phyloP scores from a whole-genome alignment of 441 rosid species.

The Omphalea diandra region DNA sequence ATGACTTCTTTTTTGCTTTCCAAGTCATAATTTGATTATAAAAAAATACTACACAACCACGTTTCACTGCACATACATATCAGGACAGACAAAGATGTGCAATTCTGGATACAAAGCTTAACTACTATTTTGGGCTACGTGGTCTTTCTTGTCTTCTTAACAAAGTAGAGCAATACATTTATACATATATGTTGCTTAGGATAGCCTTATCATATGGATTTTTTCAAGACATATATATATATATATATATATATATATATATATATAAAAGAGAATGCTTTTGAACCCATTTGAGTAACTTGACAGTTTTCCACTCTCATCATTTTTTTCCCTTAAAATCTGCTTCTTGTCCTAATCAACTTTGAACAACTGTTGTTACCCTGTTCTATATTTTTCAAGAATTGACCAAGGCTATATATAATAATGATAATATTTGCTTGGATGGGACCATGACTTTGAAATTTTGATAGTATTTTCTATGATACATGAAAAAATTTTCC shows the following conservation, averaged over 20 bases:
- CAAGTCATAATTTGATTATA: slow-evolving; percentile 24
- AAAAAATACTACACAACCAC: neutral
- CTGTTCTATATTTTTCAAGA: neutral
- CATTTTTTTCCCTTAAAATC: slow-evolving; percentile 26
- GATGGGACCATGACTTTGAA: slow-evolving; percentile 27
- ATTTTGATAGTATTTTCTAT: slow-evolving; percentile 1
- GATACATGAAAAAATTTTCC: slow-evolving; percentile 16
- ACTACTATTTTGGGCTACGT: slow-evolving; percentile 32
- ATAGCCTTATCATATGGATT: slow-evolving; percentile 27
- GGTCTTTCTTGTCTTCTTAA: slow-evolving; percentile 54
- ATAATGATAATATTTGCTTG: too few species aligned
- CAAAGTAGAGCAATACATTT: slow-evolving; percentile 35
- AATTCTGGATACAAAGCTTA: slow-evolving; percentile 7
- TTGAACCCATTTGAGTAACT: slow-evolving; percentile 46
- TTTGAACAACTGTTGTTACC: neutral
- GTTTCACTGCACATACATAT: neutral
- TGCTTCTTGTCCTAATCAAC: slow-evolving; percentile 25
- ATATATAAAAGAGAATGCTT: slow-evolving; percentile 25
- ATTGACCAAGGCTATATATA: slow-evolving; percentile 28
- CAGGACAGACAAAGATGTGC: slow-evolving; percentile 13
- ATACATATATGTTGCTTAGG: slow-evolving; percentile 34
- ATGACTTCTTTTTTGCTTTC: slow-evolving; percentile 21
- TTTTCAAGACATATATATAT: too few species aligned
- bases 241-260: too few species aligned
- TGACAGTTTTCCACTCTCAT: slow-evolving; percentile 37